Evolutionary conservation across 441 rosid species (phyloP), one percentile per base, ranked within the genome.

Genomic region (Gossypium davidsonii): DNA sequence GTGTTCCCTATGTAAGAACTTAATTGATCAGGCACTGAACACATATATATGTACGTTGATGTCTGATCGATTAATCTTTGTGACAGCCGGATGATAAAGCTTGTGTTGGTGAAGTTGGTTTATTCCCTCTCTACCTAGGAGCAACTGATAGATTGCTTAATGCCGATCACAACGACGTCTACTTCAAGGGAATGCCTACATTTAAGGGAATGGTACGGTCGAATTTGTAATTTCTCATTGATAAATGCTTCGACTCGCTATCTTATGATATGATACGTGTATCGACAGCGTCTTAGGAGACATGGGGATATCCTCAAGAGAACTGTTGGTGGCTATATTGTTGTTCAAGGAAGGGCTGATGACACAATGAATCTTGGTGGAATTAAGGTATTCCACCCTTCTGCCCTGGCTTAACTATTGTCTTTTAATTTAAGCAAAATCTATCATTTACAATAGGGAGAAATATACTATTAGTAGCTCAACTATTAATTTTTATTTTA

Each of bases 281-380:
- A 63, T 73, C 56, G 64, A 79, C 89, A 92, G 98, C 72, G 49
- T 3, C 94, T 94, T 28, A 86, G 98, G 84, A 88, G 97, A 76
- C 97, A 94, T 31, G 97, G 98, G 67, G 97, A 94, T 85, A 82
- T 94, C 23, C 34, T 92, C 62, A 83, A 84, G 82, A 86, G 89
- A 80, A 89, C 91, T 3, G 77, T 84, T 20, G 97, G 98, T 72
- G 97, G 97, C 74, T 91, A 84, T 76, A 84, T 72, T 44, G 21
- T 77, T 59, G 91, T 92, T 23, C 97, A 85, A 77, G 98, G 98
- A 20, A 80, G 98, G 82, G 94, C 97, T 72, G 97, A 94, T 81
- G 98, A 92, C 82, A 94, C 98, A 52, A 94, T 94, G 98, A 94
- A 94, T 78, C 95, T 94, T 67, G 96, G 97, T 51, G 98, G 98